Conservation (phyloP, 345 rosid species). For the Limnanthes douglasii region DNA sequence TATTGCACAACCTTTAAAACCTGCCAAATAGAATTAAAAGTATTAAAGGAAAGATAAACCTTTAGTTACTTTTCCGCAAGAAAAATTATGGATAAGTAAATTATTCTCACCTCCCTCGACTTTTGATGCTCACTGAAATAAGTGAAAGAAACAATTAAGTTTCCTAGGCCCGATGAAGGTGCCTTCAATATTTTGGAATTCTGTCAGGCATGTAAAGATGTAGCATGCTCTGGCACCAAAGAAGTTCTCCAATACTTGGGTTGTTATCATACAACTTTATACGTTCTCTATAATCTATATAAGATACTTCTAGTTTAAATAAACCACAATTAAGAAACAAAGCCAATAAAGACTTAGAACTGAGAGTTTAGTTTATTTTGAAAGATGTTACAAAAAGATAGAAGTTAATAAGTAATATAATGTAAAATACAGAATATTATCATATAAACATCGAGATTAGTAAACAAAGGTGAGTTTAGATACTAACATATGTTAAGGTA, state of each 20-base stretch:
- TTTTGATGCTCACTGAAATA: slow-evolving; percentile 22
- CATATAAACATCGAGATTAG: too few relatives aligned
- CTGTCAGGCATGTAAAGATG: slow-evolving; percentile 19
- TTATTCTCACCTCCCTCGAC: slow-evolving; percentile 24
- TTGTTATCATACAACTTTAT: slow-evolving; percentile 26
- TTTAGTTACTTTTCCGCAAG: too few relatives aligned
- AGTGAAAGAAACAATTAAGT: slow-evolving; percentile 35
- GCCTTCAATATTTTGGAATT: slow-evolving; percentile 33
- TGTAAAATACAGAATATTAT: too few relatives aligned
- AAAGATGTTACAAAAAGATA: too few relatives aligned
- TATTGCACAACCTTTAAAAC: slow-evolving; percentile 38
- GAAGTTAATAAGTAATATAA: too few relatives aligned
- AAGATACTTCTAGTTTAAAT: slow-evolving; percentile 9
- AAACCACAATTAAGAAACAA: too few relatives aligned
- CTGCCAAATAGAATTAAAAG: slow-evolving; percentile 18
- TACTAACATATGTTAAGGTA: too few relatives aligned
- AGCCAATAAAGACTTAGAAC: too few relatives aligned
- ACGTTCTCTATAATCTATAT: slow-evolving; percentile 32
- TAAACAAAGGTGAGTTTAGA: too few relatives aligned
- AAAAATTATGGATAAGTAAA: neutral
- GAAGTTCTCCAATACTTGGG: slow-evolving; percentile 28
- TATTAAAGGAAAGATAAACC: neutral
- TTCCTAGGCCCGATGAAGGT: slow-evolving; percentile 33
- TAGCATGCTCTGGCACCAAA: slow-evolving; percentile 17
- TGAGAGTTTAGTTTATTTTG: too few relatives aligned